Evolutionary conservation across 495 filamentous ascomycete species (phyloP).

Genomic region (Hypoxylon trugodes): DNA sequence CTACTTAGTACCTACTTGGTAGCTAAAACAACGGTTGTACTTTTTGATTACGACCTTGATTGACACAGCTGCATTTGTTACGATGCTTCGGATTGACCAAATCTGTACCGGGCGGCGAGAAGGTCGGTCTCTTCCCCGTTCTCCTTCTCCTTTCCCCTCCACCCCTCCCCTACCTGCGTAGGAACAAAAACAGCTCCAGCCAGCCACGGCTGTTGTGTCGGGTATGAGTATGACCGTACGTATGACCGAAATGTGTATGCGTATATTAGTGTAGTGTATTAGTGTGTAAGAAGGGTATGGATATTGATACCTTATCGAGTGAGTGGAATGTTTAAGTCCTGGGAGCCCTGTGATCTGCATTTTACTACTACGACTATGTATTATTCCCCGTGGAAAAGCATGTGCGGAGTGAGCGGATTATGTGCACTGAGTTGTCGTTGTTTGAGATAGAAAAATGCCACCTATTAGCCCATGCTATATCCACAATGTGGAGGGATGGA

Average conservation of each 20-base stretch:
- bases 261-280: neutral
- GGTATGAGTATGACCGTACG: conserved; percentile 4
- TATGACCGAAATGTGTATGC: neutral
- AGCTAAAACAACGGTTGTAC: conserved; percentile 19
- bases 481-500: conserved; percentile 28
- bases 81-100: conserved; percentile 13
- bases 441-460: conserved; percentile 35
- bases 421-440: conserved; percentile 21
- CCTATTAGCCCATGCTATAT: conserved; percentile 26
- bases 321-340: conserved; percentile 11
- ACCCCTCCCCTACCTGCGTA: conserved; percentile 13
- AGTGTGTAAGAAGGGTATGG: neutral
- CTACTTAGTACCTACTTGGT: too few relatives aligned
- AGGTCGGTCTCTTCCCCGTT: too few relatives aligned
- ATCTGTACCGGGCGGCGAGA: conserved; percentile 22
- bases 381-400: conserved; percentile 17
- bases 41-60: conserved; percentile 29
- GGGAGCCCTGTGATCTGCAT: conserved; percentile 27
- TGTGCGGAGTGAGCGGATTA: conserved; percentile 33
- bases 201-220: conserved; percentile 28
- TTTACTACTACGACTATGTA: neutral
- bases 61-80: conserved; percentile 5
- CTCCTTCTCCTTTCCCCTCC: too few relatives aligned
- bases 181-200: conserved; percentile 24
- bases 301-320: neutral